A percentile compares a stretch with the other conserved stretches of the same genome.
Evolutionary conservation across 257 asterid species (phyloP).

Genomic region (Solanum rostratum): DNA sequence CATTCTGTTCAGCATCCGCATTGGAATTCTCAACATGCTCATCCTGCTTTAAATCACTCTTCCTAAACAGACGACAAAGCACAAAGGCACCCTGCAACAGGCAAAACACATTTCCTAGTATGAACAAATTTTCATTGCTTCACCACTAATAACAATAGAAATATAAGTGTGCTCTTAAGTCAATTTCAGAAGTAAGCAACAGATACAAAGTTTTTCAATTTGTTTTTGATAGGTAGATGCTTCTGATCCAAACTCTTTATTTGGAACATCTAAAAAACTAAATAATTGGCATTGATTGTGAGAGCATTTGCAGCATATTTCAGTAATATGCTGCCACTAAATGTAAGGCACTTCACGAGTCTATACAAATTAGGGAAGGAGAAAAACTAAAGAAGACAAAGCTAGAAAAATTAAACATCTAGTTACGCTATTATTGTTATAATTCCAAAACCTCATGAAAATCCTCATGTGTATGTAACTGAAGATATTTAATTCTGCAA

Average conservation of each 20-base stretch:
- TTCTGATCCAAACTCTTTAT: neutral
- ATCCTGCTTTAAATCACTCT: conserved; percentile 58
- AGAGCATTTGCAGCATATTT: neutral
- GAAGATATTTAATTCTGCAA: neutral
- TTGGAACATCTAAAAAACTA: neutral
- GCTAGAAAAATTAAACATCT: neutral
- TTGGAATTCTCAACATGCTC: conserved; percentile 34
- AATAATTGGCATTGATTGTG: neutral
- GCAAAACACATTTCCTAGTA: neutral
- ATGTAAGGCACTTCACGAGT: neutral
- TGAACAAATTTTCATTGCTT: neutral
- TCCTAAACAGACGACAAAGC: conserved; percentile 80
- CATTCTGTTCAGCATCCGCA: conserved; percentile 30
- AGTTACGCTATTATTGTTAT: neutral
- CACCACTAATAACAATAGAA: neutral
- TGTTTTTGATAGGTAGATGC: neutral
- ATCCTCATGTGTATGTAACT: neutral
- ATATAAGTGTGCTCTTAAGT: neutral
- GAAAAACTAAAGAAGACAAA: neutral
- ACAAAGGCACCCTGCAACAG: conserved; percentile 63
- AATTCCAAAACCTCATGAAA: neutral
- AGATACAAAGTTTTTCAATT: neutral
- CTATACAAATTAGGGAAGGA: neutral
- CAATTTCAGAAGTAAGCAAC: neutral
- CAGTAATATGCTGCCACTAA: neutral